Evolutionary conservation across 139 green algal species (phyloP).

Genomic region (Volvox reticuliferus): DNA sequence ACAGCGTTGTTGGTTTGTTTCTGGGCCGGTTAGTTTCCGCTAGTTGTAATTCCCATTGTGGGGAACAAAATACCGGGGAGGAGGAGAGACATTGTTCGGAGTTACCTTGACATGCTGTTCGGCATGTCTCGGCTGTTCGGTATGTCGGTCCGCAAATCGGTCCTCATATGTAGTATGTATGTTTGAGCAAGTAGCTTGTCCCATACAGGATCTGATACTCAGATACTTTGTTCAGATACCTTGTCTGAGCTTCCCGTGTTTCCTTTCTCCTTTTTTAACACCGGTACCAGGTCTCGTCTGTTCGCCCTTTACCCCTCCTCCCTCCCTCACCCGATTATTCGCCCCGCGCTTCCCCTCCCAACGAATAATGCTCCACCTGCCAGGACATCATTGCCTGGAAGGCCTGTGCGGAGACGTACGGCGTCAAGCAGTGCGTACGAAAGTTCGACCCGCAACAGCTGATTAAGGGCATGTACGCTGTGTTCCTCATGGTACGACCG

Average conservation of each 20-base stretch:
- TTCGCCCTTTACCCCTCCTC: neutral
- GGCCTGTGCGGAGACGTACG: slow-evolving; percentile 44
- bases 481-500: slow-evolving; percentile 28
- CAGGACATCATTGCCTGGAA: slow-evolving; percentile 58
- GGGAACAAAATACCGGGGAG: no score
- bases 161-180: no score
- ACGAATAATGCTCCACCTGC: neutral
- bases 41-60: no score
- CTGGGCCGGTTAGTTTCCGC: no score
- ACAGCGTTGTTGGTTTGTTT: neutral
- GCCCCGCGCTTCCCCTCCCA: neutral
- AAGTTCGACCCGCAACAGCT: slow-evolving; percentile 69
- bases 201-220: no score
- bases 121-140: no score
- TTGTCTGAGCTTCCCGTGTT: no score
- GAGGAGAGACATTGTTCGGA: no score
- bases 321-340: neutral
- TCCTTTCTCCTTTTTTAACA: neutral
- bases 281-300: neutral
- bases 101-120: no score
- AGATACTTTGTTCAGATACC: no score
- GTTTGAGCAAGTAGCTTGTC: no score
- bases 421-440: slow-evolving; percentile 47
- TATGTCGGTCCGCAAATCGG: no score
- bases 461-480: slow-evolving; percentile 71